Base-by-base conservation (phyloP, 805 yeast species). In the Kodamaea kakaduensis region DNA sequence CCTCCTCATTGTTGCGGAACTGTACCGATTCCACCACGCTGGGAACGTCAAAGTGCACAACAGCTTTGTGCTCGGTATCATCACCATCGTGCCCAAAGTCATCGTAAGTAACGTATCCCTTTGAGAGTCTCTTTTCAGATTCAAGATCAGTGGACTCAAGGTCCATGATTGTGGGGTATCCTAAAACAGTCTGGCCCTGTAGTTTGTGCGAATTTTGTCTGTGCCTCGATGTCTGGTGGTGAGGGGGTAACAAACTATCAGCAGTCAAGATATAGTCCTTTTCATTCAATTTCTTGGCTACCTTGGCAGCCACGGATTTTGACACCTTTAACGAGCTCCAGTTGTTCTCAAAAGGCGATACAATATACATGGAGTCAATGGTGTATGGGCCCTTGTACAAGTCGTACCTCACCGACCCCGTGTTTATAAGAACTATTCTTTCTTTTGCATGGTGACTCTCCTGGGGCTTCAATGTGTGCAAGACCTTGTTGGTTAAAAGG, bases 321-420 rank as follows among this genome's bases (percentile, higher is more conserved):
- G 93, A 85, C 2, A 89, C 56, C 5, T 70, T 63, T 9, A 89
- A 56, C 32, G 71, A 76, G 20, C 69, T 73, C 97, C 97, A 90
- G 25, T 71, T 71, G 51, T 88, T 87, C 35, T 75, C 69, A 59
- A 87, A 89, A 0, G 97, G 97, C 0, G 94, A 79, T 1, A 90
- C 84, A 28, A 83, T 84, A 52, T 70, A 90, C 46, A 83, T 83
- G 0, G 90, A 70, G 55, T 88, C 95, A 28, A 64, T 62, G 0
- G 95, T 88, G 54, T 81, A 89, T 1, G 82, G 79, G 0, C 97
- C 97, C 52, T 79, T 75, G 61, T 82, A 83, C 30, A 89, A 59
- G 57, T 89, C 96, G 52, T 85, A 90, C 36, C 97, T 72, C 3
- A 89, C 73, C 4, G 95, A 81, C 1, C 97, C 97, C 0, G 96